These are phyloP conservation scores for Pichia cephalocereana DNA, from an alignment of 805 yeast species.

Conservation along the genomic window DNA sequence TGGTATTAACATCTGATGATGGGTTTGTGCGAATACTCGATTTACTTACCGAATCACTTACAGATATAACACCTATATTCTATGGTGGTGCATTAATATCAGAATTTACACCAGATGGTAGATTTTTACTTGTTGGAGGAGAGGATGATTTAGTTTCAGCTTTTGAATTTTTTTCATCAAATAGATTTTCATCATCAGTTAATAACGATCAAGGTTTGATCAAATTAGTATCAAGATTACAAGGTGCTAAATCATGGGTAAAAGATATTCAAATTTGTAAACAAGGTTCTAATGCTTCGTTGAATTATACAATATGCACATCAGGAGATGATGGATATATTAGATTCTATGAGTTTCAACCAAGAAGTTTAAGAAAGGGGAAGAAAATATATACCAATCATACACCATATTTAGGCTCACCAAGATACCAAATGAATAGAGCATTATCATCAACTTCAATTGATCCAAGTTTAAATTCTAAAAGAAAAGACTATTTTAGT, in stretches of 20 bases:
- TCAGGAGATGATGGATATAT: slow-evolving; percentile 49
- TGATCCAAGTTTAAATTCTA: not conserved
- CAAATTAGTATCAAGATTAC: slow-evolving; percentile 23
- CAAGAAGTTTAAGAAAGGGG: slow-evolving; percentile 31
- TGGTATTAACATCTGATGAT: slow-evolving; percentile 54
- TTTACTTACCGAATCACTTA: slow-evolving; percentile 30
- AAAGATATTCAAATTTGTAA: slow-evolving; percentile 36
- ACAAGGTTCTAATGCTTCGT: slow-evolving; percentile 18
- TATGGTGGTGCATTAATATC: slow-evolving; percentile 54
- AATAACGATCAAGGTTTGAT: slow-evolving; percentile 13
- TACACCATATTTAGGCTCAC: not conserved
- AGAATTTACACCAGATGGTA: slow-evolving; percentile 39
- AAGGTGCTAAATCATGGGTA: slow-evolving; percentile 49
- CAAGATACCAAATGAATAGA: slow-evolving; percentile 3
- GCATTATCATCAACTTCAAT: not conserved
- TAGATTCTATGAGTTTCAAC: slow-evolving; percentile 46
- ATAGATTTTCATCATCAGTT: slow-evolving; percentile 8
- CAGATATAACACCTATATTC: slow-evolving; percentile 54
- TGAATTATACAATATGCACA: slow-evolving; percentile 39
- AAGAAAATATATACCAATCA: slow-evolving; percentile 11
- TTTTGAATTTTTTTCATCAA: slow-evolving; percentile 23
- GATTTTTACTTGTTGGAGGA: slow-evolving; percentile 42
- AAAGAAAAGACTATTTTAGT: not conserved
- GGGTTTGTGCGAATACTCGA: slow-evolving; percentile 56
- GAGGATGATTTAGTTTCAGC: slow-evolving; percentile 43